A percentile compares a stretch with the other conserved stretches of the same genome.
These are phyloP conservation scores for Patellaria atrata DNA, from an alignment of 495 filamentous ascomycete genomes.

Conservation along the genomic window DNA sequence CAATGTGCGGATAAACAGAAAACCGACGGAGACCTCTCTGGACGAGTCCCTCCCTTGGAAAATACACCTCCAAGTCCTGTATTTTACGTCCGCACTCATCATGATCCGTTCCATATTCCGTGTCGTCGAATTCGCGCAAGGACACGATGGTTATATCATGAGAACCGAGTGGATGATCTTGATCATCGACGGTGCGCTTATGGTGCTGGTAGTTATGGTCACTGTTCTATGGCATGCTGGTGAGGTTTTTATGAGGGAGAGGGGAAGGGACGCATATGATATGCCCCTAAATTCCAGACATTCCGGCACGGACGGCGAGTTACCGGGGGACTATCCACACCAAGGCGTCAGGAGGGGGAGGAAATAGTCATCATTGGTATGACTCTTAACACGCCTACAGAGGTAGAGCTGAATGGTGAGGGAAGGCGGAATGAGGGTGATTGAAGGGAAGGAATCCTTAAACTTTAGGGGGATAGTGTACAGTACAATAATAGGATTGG, in stretches of 20 bases:
- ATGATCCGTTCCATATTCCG: slow-evolving; percentile 47
- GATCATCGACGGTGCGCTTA: slow-evolving; percentile 45
- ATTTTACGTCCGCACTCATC: slow-evolving; percentile 39
- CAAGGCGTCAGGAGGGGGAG: no score
- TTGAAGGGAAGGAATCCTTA: no score
- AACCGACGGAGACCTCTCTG: slow-evolving; percentile 9
- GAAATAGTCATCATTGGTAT: no score
- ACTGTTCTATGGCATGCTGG: slow-evolving; percentile 35
- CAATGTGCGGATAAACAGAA: slow-evolving; percentile 30
- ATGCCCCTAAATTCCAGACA: no score
- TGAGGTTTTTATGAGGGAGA: slow-evolving; percentile 13
- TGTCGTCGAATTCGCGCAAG: slow-evolving; percentile 46
- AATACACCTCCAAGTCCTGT: slow-evolving; percentile 38
- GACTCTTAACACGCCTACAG: no score
- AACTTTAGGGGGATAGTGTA: no score
- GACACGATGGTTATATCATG: slow-evolving; percentile 37
- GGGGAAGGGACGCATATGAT: slow-evolving; percentile 11
- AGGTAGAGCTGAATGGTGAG: no score
- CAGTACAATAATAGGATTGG: no score
- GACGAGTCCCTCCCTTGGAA: slow-evolving; percentile 31
- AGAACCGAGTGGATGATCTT: slow-evolving; percentile 46
- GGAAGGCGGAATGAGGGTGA: no score
- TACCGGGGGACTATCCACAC: no score
- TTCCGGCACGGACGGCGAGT: no score
- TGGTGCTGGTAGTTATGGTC: slow-evolving; percentile 38